A percentile compares a stretch with the other conserved stretches of the same genome.
Evolutionary conservation across 148 eudicot genomes (phyloP).

Genomic region (Simmondsia chinensis): DNA sequence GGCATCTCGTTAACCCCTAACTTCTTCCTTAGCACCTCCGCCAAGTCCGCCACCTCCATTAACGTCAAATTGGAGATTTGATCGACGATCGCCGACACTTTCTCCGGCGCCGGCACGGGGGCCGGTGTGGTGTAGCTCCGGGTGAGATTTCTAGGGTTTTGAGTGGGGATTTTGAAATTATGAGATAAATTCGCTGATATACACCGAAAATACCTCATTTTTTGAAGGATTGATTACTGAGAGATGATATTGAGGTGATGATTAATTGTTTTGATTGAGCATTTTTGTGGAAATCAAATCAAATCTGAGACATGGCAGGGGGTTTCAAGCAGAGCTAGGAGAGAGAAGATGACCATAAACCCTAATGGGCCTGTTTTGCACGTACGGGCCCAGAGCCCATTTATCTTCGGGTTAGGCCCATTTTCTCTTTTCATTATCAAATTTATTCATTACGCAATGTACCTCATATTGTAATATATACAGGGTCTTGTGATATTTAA

Average conservation of each 20-base stretch:
- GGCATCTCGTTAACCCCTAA: conserved; percentile 67
- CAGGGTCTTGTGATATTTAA: too few relatives aligned
- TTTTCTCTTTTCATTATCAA: too few relatives aligned
- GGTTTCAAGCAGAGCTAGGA: too few relatives aligned
- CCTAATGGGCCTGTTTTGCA: too few relatives aligned
- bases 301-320: too few relatives aligned
- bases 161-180: conserved; percentile 1
- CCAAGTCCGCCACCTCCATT: conserved; percentile 62
- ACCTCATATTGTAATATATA: too few relatives aligned
- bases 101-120: conserved; percentile 23
- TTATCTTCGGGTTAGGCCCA: too few relatives aligned
- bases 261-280: too few relatives aligned
- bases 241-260: neutral
- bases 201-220: conserved; percentile 26
- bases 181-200: conserved; percentile 17
- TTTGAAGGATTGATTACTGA: neutral
- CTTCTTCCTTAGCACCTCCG: conserved; percentile 50
- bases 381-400: too few relatives aligned
- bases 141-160: conserved; percentile 12
- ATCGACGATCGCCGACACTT: conserved; percentile 50
- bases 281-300: too few relatives aligned
- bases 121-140: conserved; percentile 22
- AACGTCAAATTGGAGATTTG: conserved; percentile 60
- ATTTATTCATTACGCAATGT: too few relatives aligned
- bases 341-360: too few relatives aligned